These are phyloP conservation scores for Cyclostephanos tholiformis DNA, from an alignment of 108 stramenopile genomes.

Conservation along the genomic window DNA sequence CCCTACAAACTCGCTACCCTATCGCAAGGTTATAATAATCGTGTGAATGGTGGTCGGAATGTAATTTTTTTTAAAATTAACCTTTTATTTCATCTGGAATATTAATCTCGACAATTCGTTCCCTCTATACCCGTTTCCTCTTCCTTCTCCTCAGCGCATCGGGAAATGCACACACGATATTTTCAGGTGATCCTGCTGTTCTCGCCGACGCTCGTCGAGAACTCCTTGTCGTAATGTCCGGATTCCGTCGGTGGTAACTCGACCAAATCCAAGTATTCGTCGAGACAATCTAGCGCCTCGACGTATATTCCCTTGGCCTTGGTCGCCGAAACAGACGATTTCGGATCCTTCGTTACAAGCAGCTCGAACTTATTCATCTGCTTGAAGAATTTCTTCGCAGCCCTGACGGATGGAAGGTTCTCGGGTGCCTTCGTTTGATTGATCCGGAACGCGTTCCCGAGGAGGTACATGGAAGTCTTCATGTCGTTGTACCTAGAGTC, in stretches of 20 bases:
- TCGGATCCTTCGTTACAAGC: slow-evolving; percentile 51
- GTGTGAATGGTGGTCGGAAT: too few relatives aligned
- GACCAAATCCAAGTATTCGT: slow-evolving; percentile 83
- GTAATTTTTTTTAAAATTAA: too few relatives aligned
- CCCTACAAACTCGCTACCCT: too few relatives aligned
- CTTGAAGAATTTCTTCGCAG: slow-evolving; percentile 86
- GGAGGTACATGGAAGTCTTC: slow-evolving; percentile 84
- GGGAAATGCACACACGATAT: not conserved
- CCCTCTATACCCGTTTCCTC: too few relatives aligned
- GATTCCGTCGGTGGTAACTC: slow-evolving; percentile 86
- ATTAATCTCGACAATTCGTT: too few relatives aligned
- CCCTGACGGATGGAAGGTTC: slow-evolving; percentile 84
- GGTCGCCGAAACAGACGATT: too few relatives aligned
- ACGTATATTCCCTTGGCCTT: slow-evolving; percentile 54
- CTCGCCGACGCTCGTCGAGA: slow-evolving; percentile 64
- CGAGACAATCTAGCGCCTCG: slow-evolving; percentile 69
- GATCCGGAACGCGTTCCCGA: slow-evolving; percentile 88
- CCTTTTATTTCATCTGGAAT: too few relatives aligned
- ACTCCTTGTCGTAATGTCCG: slow-evolving; percentile 80
- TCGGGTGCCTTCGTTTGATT: slow-evolving; percentile 90
- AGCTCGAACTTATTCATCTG: slow-evolving; percentile 81
- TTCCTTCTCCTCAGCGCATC: too few relatives aligned
- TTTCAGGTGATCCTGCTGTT: slow-evolving; percentile 68
- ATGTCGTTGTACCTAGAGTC: slow-evolving; percentile 88
- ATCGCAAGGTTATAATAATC: too few relatives aligned